A percentile compares a stretch with the other conserved stretches of the same genome.
Evolutionary conservation across 1,284 basidiomycete species (phyloP).

Genomic region (Ceratobasidium sp.): DNA sequence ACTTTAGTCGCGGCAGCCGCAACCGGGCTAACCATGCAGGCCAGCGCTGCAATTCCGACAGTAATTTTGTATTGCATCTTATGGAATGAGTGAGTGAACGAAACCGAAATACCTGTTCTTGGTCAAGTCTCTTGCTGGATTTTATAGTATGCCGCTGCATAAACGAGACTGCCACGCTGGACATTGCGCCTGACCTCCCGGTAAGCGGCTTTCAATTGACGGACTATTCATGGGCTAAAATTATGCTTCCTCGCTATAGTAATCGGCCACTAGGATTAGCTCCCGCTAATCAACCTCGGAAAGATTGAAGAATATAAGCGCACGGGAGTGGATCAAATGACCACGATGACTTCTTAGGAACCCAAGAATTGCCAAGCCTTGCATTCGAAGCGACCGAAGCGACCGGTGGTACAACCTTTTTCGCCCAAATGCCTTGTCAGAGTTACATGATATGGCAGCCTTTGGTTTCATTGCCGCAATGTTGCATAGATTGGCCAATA

Average conservation of each 20-base stretch:
- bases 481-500: too few relatives aligned
- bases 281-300: slow-evolving; percentile 8
- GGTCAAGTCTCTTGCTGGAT: background rate
- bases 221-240: background rate
- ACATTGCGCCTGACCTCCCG: background rate
- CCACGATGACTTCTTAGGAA: background rate
- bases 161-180: background rate
- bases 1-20: slow-evolving; percentile 22
- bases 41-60: background rate
- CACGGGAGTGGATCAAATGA: slow-evolving; percentile 8
- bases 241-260: background rate
- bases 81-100: background rate
- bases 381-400: background rate
- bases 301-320: background rate
- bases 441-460: background rate
- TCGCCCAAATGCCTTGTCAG: background rate
- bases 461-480: too few relatives aligned
- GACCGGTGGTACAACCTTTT: background rate
- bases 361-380: slow-evolving; percentile 9
- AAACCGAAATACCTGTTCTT: background rate
- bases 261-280: slow-evolving; percentile 1
- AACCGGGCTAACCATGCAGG: slow-evolving; percentile 5
- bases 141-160: background rate
- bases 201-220: background rate
- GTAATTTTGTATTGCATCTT: slow-evolving; percentile 35